These are phyloP conservation scores for Fusarium foetens DNA, from an alignment of 2,329 filamentous ascomycete species.

Conservation along the genomic window DNA sequence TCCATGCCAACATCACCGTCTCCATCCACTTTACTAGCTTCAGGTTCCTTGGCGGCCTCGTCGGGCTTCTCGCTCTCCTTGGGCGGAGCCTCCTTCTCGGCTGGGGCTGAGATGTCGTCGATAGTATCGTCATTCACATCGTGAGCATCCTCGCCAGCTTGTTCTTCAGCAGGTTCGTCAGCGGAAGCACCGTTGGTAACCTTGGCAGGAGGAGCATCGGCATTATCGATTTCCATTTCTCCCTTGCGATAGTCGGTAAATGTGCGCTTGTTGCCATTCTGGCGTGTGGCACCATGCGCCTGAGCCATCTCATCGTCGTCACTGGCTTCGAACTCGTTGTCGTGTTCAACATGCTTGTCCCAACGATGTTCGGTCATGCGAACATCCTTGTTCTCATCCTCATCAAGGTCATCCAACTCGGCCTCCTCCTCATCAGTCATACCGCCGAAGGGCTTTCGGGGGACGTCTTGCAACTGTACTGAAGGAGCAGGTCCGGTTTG, in stretches of 20 bases:
- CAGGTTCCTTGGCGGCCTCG: conserved; percentile 24
- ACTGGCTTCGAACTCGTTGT: conserved; percentile 86
- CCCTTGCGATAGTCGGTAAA: conserved; percentile 63
- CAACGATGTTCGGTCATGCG: conserved; percentile 84
- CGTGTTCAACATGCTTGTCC: conserved; percentile 80
- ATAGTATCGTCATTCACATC: conserved; percentile 56
- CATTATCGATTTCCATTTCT: conserved; percentile 53
- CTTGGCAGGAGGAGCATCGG: conserved; percentile 52
- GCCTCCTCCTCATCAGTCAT: conserved; percentile 75
- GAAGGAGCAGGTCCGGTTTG: conserved; percentile 89
- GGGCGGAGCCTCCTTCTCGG: conserved; percentile 42
- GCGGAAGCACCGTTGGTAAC: conserved; percentile 46
- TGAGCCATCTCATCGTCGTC: conserved; percentile 86
- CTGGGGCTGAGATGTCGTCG: conserved; percentile 53
- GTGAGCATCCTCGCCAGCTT: conserved; percentile 47
- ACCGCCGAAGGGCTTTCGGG: conserved; percentile 68
- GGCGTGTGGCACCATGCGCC: conserved; percentile 74
- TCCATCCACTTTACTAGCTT: conserved; percentile 51
- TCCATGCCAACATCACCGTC: conserved; percentile 65
- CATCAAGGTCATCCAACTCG: conserved; percentile 76
- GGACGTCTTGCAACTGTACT: conserved; percentile 87
- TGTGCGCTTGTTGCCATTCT: conserved; percentile 59
- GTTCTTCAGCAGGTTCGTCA: conserved; percentile 45
- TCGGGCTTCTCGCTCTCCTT: conserved; percentile 34
- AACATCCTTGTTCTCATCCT: conserved; percentile 85